phyloP scores from a whole-genome alignment of 2,329 filamentous ascomycete species.

The Didymella lethalis region DNA sequence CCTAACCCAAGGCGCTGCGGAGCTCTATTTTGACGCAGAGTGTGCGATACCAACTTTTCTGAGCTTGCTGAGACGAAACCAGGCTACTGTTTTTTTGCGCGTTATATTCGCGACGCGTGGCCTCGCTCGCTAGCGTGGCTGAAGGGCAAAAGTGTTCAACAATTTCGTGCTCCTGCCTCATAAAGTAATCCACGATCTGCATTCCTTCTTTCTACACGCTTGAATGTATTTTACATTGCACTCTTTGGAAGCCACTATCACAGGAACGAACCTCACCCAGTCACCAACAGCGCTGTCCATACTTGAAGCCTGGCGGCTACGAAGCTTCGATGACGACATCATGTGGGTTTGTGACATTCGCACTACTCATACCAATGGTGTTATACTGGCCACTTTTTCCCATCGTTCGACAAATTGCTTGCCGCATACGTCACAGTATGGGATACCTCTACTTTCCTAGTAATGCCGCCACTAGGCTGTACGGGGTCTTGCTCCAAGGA shows the following conservation, averaged over 20 bases:
- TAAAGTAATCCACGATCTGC: not conserved
- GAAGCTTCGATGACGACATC: not conserved
- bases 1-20: too few species aligned
- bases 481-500: constrained; percentile 4
- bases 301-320: not conserved
- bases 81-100: not conserved
- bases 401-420: constrained; percentile 11
- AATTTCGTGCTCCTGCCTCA: constrained; percentile 4
- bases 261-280: not conserved
- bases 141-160: constrained; percentile 18
- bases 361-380: not conserved
- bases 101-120: not conserved
- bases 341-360: not conserved
- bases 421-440: constrained; percentile 15
- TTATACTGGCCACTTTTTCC: constrained; percentile 6
- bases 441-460: constrained; percentile 17
- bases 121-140: constrained; percentile 16
- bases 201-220: not conserved
- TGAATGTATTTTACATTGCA: not conserved
- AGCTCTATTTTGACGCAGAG: too few species aligned
- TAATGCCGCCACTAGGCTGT: constrained; percentile 4
- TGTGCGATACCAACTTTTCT: too few species aligned
- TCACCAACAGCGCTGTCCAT: not conserved
- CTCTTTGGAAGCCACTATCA: not conserved
- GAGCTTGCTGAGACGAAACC: not conserved